These are phyloP conservation scores for Passalora sequoiae DNA, from an alignment of 2,329 filamentous ascomycete genomes.

Conservation along the genomic window DNA sequence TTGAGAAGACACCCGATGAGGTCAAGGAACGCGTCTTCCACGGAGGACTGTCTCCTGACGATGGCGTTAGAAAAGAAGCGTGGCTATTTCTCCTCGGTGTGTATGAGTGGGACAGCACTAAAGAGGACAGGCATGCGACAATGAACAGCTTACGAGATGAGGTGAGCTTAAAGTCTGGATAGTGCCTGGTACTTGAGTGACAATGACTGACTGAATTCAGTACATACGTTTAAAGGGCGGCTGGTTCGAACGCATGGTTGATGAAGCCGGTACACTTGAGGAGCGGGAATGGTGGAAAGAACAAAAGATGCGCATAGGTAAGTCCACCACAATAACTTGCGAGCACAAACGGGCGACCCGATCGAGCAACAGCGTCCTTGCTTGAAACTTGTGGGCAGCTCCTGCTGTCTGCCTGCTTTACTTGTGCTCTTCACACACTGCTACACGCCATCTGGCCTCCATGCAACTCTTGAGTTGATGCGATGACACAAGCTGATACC, in stretches of 20 bases:
- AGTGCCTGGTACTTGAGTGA: too few relatives aligned
- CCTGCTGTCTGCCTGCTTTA: too few relatives aligned
- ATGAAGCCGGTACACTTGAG: slow-evolving; percentile 72
- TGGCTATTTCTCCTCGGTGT: slow-evolving; percentile 93
- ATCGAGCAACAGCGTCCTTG: too few relatives aligned
- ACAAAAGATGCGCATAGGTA: slow-evolving; percentile 88
- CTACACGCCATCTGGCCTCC: too few relatives aligned
- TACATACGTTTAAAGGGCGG: slow-evolving; percentile 89
- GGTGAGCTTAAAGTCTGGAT: too few relatives aligned
- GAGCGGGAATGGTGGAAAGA: slow-evolving; percentile 96
- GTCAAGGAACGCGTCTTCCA: slow-evolving; percentile 98
- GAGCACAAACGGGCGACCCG: too few relatives aligned
- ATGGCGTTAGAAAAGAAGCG: slow-evolving; percentile 90
- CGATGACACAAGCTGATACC: too few relatives aligned
- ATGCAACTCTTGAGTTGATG: too few relatives aligned
- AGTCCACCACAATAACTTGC: slow-evolving; percentile 35
- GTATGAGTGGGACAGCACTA: slow-evolving; percentile 86
- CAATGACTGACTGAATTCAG: too few relatives aligned
- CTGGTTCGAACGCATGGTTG: slow-evolving; percentile 93
- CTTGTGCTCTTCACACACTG: too few relatives aligned
- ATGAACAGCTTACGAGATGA: slow-evolving; percentile 84
- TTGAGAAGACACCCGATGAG: slow-evolving; percentile 80
- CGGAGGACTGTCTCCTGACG: slow-evolving; percentile 79
- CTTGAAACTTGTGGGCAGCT: too few relatives aligned
- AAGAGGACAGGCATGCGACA: slow-evolving; percentile 75